Evolutionary conservation across 148 eudicot genomes (phyloP), one percentile per base, ranked within the genome.

Genomic region (Nepenthes gracilis): DNA sequence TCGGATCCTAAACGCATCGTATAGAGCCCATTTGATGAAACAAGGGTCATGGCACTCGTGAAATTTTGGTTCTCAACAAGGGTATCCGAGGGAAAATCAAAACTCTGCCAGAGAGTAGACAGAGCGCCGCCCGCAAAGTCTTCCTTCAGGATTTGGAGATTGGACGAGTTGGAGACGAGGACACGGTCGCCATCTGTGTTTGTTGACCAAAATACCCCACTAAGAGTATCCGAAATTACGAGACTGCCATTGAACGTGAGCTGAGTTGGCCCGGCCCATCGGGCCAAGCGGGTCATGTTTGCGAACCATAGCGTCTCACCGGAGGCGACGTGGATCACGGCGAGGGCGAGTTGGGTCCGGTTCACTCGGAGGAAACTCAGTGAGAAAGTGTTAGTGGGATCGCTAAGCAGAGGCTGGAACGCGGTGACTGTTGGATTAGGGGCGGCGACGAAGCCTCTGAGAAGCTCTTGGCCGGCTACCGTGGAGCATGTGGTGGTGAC

Each of bases 121-220:
- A 1, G 64, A 38, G 15, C 48, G n/a, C n/a, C 58, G 53, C 35
- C 65, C 1, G 54, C 56, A n/a, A 57, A 61, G 8, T 57, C 58
- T 0, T 35, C 63, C 33, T 62, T 58, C 1, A 70, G 58, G 2
- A 93, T 61, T 58, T 67, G 68, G 23, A 93, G 77, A 70, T 88
- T 84, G 2, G 99, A 71, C 4, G 70, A 67, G 64, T 68, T 61
- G 49, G 76, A 73, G 47, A 93, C 78, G 72, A 66, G 67, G 51
- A 86, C 91, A 12, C 78, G 78, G 64, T 79, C 85, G 32, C 99
- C 99, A 10, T 63, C 49, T 1, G 81, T 86, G 33, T 64, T 12
- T n/a, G 79, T 84, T 56, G 99, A 86, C 99, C 99, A 93, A 43
- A 82, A 66, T 65, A 83, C 81, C 85, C 89, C 78, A 8, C 84